phyloP scores from a whole-genome alignment of 106 monocot genomes.

The Dendrobium chrysotoxum region DNA sequence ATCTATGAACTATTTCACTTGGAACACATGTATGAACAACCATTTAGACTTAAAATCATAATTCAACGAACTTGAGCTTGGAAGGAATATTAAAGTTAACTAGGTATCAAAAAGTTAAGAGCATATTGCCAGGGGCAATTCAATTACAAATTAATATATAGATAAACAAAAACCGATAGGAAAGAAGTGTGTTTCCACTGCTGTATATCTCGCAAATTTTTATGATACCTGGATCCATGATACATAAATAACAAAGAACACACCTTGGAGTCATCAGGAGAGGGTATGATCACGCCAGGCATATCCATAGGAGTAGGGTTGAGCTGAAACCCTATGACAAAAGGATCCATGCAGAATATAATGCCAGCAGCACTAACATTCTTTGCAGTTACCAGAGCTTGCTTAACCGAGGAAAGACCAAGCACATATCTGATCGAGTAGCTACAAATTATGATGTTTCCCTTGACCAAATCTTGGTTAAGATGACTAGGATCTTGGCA shows the following conservation, averaged over 20 bases:
- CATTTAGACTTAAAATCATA: no score
- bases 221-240: not conserved
- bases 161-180: no score
- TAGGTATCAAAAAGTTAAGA: no score
- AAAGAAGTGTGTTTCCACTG: no score
- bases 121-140: no score
- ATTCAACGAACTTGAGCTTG: no score
- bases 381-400: constrained; percentile 78
- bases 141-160: no score
- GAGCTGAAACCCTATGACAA: constrained; percentile 84
- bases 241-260: not conserved
- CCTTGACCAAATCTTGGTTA: constrained; percentile 45
- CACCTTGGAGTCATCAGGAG: constrained; percentile 92
- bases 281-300: constrained; percentile 84
- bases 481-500: constrained; percentile 86
- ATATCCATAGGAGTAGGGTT: constrained; percentile 90
- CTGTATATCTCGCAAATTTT: not conserved
- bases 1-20: no score
- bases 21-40: no score
- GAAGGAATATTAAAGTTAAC: no score
- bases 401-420: constrained; percentile 75
- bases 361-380: constrained; percentile 86
- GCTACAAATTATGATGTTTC: constrained; percentile 81
- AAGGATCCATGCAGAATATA: constrained; percentile 89
- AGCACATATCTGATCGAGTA: constrained; percentile 88